Evolutionary conservation across 2,329 filamentous ascomycete species (phyloP).

Genomic region (Hypomyces perniciosus): DNA sequence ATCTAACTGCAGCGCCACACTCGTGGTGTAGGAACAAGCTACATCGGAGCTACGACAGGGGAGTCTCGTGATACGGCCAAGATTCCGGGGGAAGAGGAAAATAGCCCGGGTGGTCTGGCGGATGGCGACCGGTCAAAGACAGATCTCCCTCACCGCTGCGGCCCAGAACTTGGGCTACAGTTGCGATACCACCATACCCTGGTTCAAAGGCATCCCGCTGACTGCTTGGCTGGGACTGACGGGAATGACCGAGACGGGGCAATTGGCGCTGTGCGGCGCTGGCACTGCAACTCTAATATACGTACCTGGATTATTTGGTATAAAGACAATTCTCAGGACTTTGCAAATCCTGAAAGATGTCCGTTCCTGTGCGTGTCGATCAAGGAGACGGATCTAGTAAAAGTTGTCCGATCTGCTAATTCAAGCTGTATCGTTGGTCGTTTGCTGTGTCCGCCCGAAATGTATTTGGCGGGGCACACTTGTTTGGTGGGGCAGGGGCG

Average conservation of each 20-base stretch:
- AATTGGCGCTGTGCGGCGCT: background rate
- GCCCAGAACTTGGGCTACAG: constrained; percentile 6
- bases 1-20: constrained; percentile 11
- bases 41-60: too few species aligned
- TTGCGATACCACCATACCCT: background rate
- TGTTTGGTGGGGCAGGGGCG: background rate
- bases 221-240: background rate
- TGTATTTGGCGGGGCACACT: background rate
- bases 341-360: too few species aligned
- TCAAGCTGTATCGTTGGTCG: background rate
- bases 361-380: too few species aligned
- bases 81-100: constrained; percentile 2
- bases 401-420: background rate
- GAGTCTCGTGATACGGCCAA: background rate
- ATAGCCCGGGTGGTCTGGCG: background rate
- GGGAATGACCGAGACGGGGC: background rate
- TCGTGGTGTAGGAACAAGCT: constrained; percentile 3
- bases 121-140: background rate
- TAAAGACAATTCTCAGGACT: background rate
- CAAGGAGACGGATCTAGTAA: too few species aligned
- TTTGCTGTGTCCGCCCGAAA: background rate
- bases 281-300: background rate
- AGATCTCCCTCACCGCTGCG: constrained; percentile 9
- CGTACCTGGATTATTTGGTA: background rate
- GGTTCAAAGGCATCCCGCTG: background rate